Conservation (phyloP, 2,329 filamentous ascomycete species). For the Aspergillus sp. region DNA sequence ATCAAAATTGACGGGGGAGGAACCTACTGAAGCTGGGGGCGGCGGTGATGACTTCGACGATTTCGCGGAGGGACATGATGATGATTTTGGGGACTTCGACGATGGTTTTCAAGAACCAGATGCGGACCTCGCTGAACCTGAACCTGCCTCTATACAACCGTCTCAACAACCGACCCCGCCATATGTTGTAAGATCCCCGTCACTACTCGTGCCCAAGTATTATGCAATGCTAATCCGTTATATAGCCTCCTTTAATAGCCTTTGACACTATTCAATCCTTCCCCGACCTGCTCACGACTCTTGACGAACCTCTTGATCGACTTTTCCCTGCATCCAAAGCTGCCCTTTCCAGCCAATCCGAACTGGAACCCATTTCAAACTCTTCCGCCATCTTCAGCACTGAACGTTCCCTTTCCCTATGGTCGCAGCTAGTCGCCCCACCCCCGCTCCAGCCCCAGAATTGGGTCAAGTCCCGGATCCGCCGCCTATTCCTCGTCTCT, state of each 20-base stretch:
- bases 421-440: constrained; percentile 93
- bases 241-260: constrained; percentile 46
- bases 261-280: constrained; percentile 54
- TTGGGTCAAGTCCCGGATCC: constrained; percentile 94
- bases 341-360: constrained; percentile 29
- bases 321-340: constrained; percentile 45
- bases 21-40: constrained; percentile 57
- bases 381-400: constrained; percentile 70
- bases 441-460: constrained; percentile 93
- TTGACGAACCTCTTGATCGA: constrained; percentile 41
- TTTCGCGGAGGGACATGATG: constrained; percentile 53
- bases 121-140: constrained; percentile 28
- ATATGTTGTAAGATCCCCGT: constrained; percentile 45
- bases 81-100: constrained; percentile 67
- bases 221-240: neutral
- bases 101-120: constrained; percentile 59
- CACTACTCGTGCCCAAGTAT: neutral
- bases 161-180: constrained; percentile 34
- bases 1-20: constrained; percentile 37
- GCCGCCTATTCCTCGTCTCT: constrained; percentile 91
- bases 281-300: constrained; percentile 41
- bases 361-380: constrained; percentile 42
- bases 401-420: constrained; percentile 82
- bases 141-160: constrained; percentile 19
- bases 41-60: constrained; percentile 63